Conservation (phyloP, 31 red algal genomes). For the Odonthalia washingtoniensis region DNA sequence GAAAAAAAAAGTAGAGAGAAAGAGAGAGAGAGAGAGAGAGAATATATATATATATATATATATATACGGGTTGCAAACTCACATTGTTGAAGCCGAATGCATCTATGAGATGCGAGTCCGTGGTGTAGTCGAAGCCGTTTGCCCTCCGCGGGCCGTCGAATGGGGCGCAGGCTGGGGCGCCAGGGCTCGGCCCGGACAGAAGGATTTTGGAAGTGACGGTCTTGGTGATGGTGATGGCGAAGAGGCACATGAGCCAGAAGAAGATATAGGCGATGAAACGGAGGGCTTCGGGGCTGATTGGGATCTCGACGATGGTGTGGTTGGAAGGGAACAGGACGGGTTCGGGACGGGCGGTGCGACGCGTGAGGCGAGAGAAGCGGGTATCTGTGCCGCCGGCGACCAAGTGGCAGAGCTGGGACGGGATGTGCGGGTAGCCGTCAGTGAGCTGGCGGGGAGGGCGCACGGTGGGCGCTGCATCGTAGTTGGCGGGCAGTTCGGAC, state of each 20-base stretch:
- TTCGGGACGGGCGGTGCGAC: no score
- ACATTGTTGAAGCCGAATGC: constrained; percentile 30
- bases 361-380: no score
- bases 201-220: not conserved
- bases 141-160: not conserved
- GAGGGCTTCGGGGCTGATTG: constrained; percentile 2
- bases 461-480: no score
- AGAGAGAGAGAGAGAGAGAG: constrained; percentile 2
- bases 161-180: not conserved
- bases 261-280: constrained; percentile 21
- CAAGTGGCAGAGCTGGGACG: no score
- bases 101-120: not conserved
- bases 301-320: not conserved
- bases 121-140: constrained; percentile 10
- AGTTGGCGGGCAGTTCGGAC: no score
- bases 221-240: not conserved
- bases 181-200: not conserved
- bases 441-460: no score
- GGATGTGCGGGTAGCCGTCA: no score
- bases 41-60: not conserved
- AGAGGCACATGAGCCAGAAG: constrained; percentile 17
- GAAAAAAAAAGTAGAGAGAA: not conserved
- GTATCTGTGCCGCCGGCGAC: no score
- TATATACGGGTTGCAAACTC: not conserved
- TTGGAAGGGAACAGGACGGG: not conserved